These are phyloP conservation scores for Neospermospora avenae DNA, from an alignment of 2,329 filamentous ascomycete species.

Conservation along the genomic window DNA sequence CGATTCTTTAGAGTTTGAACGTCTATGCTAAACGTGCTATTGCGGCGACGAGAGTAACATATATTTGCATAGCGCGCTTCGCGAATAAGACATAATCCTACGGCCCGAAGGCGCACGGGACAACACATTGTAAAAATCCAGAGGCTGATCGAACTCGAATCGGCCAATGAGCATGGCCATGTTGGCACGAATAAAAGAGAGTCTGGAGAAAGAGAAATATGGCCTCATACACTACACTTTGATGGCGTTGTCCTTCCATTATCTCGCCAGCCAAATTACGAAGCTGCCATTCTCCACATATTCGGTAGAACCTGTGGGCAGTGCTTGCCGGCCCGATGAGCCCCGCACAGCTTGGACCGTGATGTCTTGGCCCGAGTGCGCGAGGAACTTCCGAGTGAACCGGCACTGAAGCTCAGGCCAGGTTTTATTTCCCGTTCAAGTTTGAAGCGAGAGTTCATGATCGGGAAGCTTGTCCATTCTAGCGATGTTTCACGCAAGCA, in stretches of 20 bases:
- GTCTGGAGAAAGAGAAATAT: background rate
- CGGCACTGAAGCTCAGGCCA: background rate
- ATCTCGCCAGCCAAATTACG: background rate
- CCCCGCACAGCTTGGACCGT: background rate
- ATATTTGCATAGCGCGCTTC: no score
- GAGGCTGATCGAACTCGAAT: background rate
- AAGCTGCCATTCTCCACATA: background rate
- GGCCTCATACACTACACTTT: background rate
- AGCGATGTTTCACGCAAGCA: slow-evolving; percentile 1
- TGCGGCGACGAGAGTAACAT: no score
- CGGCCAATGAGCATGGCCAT: background rate
- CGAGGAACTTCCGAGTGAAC: background rate
- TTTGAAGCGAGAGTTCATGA: background rate
- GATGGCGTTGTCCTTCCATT: background rate
- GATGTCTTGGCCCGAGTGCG: background rate
- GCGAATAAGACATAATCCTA: no score
- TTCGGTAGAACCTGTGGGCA: background rate
- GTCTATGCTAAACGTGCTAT: no score
- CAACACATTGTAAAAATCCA: background rate
- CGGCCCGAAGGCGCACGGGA: background rate
- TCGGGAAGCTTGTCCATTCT: background rate
- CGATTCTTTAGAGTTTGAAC: no score
- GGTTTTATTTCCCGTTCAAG: background rate
- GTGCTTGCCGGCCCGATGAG: background rate
- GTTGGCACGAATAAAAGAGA: background rate